Evolutionary conservation across 257 asterid species (phyloP).

Genomic region (Gardenia jasminoides): DNA sequence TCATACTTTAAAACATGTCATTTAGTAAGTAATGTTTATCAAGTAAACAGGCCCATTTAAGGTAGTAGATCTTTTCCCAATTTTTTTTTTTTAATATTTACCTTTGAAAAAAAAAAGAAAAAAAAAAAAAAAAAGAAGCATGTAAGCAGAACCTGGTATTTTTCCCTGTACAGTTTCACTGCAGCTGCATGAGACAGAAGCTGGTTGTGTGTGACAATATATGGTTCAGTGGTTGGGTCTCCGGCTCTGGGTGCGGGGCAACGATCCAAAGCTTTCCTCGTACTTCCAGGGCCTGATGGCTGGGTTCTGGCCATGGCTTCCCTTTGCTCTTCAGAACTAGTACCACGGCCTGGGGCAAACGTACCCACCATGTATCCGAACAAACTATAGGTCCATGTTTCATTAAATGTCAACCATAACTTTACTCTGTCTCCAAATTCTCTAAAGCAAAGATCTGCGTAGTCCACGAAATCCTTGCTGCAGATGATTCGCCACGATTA

Average conservation of each 20-base stretch:
- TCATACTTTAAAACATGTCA: too few species aligned
- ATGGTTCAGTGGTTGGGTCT: background rate
- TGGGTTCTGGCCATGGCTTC: background rate
- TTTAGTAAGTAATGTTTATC: too few species aligned
- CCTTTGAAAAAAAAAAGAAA: too few species aligned
- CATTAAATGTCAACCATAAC: background rate
- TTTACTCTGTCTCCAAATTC: background rate
- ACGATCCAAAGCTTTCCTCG: background rate
- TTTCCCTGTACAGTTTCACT: background rate
- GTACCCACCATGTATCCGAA: background rate
- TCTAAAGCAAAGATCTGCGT: background rate
- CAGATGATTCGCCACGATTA: too few species aligned
- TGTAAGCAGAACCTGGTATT: background rate
- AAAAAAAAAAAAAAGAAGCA: background rate
- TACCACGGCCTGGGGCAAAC: background rate
- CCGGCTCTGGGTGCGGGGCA: background rate
- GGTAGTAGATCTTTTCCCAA: too few species aligned
- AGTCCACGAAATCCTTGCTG: background rate
- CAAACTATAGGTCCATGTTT: background rate
- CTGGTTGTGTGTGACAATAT: constrained; percentile 2
- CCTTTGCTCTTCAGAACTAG: background rate
- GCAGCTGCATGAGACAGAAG: background rate
- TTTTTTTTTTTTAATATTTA: too few species aligned
- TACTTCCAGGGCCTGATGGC: background rate
- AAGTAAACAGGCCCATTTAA: too few species aligned